Conservation (phyloP, 179 eudicot genomes). For the Spergularia azorica region DNA sequence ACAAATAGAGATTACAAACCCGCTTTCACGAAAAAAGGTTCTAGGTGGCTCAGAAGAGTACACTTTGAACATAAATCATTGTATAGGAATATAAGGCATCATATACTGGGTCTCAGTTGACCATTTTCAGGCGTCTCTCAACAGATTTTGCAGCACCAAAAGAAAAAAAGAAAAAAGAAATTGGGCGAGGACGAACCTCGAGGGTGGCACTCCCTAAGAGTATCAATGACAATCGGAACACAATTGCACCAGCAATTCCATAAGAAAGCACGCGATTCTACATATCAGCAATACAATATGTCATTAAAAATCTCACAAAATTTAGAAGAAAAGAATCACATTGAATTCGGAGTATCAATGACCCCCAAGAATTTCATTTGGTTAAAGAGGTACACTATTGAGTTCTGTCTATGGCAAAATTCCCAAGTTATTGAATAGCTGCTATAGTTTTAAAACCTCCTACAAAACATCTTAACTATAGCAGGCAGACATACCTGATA, state of each 20-base stretch:
- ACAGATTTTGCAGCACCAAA: not conserved
- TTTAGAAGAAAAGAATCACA: not conserved
- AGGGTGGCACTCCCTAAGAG: constrained; percentile 92
- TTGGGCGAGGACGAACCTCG: constrained; percentile 53
- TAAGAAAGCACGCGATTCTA: constrained; percentile 92
- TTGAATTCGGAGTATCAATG: not conserved
- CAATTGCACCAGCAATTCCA: constrained; percentile 87
- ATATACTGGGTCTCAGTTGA: not conserved
- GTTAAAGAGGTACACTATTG: not conserved
- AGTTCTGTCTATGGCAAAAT: not conserved
- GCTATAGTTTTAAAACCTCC: not conserved
- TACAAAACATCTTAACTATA: not conserved
- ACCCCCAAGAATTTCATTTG: not conserved
- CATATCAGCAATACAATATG: constrained; percentile 3
- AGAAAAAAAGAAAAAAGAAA: constrained; percentile 10
- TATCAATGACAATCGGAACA: constrained; percentile 81
- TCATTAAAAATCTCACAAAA: constrained; percentile 21
- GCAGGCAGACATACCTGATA: constrained; percentile 63
- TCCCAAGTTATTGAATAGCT: constrained; percentile 1
- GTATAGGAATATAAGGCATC: not conserved
- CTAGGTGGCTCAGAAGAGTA: not conserved
- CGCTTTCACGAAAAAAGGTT: not conserved
- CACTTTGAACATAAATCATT: not conserved
- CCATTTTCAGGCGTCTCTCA: not conserved
- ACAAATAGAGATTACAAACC: not conserved